Evolutionary conservation across 257 asterid genomes (phyloP), one percentile per base, ranked within the genome.

Genomic region (Ilex asprella): DNA sequence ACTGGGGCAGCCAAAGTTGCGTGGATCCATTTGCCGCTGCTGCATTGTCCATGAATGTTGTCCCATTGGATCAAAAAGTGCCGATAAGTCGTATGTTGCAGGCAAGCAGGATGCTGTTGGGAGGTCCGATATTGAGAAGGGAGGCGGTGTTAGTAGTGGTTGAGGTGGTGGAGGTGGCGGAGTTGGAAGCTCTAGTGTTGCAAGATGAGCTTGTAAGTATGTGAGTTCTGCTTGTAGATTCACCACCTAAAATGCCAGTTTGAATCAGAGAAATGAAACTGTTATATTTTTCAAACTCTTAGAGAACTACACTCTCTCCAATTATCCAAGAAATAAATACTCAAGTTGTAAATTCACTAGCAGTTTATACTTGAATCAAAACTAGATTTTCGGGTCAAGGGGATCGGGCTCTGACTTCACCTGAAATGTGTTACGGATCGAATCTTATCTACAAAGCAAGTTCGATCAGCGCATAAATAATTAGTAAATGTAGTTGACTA

Each of bases 221-320:
- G 52, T n/a, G 31, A 35, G 29, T n/a, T 59, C 63, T 59, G 63
- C 16, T 16, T 59, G 63, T 10, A 59, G 63, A 39, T 31, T 59
- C 13, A 16, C 31, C 12, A 59, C 52, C 63, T 59, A 8, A 15
- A 51, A 55, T 35, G 13, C 11, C 13, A 46, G 10, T 46, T 10
- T 21, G 27, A 21, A 21, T 21, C 0, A 21, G 27, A 21, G 27
- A 21, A 21, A 21, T 21, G 27, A 21, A 21, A 21, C 27, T 21
- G 27, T 21, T 21, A 21, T 21, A 21, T 21, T 21, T 21, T 21
- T 21, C 27, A 21, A 21, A 21, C 27, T 1, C 1, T 21, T 21
- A 21, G 27, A 0, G 27, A 21, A 0, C 27, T 21, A 21, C 27
- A 21, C 27, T 21, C 27, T 21, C 27, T 21, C 27, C 27, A 21